Conservation (phyloP, 148 eudicot genomes). For the Heliamphora exappendiculata region DNA sequence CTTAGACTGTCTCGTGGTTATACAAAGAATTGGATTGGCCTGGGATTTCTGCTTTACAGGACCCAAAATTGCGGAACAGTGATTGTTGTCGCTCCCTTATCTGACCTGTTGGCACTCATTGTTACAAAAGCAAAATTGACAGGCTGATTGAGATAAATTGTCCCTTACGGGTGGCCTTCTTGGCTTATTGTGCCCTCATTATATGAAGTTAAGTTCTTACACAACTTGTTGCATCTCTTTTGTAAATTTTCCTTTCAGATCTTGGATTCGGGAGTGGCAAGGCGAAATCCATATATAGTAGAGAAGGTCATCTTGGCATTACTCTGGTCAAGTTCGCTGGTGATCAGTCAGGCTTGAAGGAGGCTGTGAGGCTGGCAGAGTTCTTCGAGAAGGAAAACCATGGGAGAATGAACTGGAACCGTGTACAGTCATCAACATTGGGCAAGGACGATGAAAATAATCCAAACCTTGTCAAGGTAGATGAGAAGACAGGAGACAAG, state of each 20-base stretch:
- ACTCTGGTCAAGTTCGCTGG: constrained; percentile 59
- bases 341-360: constrained; percentile 68
- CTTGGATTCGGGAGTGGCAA: constrained; percentile 76
- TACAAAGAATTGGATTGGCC: neutral
- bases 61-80: neutral
- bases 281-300: constrained; percentile 63
- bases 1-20: neutral
- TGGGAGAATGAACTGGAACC: constrained; percentile 77
- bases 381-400: constrained; percentile 64
- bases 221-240: neutral
- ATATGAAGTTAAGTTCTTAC: constrained; percentile 3
- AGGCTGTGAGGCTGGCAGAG: constrained; percentile 64
- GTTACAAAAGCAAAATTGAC: neutral
- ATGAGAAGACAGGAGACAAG: constrained; percentile 67
- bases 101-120: neutral
- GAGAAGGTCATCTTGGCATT: constrained; percentile 78
- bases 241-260: constrained; percentile 34
- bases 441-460: constrained; percentile 61
- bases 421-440: constrained; percentile 34
- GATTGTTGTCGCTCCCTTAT: neutral
- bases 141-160: neutral
- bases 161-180: neutral
- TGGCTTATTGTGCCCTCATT: neutral
- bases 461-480: constrained; percentile 60
- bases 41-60: neutral